phyloP scores from a whole-genome alignment of 2,329 filamentous ascomycete species.

The Pyricularia grisea region DNA sequence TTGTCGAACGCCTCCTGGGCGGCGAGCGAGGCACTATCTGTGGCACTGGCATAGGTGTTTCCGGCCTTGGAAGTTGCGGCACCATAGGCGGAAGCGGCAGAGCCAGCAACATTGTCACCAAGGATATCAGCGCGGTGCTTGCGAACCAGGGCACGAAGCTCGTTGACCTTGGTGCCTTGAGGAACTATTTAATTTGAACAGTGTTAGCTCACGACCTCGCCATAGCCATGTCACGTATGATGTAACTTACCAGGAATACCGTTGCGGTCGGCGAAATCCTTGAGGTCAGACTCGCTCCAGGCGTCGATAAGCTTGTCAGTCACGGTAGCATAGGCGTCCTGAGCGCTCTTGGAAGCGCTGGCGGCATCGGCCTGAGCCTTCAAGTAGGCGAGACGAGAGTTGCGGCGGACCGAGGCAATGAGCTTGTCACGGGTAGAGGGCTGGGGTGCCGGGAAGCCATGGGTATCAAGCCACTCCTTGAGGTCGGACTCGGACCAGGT shows the following conservation, averaged over 20 bases:
- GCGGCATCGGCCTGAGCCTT: slow-evolving; percentile 53
- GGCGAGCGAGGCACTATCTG: slow-evolving; percentile 54
- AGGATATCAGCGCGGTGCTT: slow-evolving; percentile 70
- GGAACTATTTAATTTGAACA: slow-evolving; percentile 50
- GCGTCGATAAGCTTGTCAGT: slow-evolving; percentile 79
- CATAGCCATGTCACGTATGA: not conserved
- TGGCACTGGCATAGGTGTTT: slow-evolving; percentile 69
- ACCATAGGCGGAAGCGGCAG: slow-evolving; percentile 52
- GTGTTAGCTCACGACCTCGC: slow-evolving; percentile 6
- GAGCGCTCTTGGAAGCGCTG: slow-evolving; percentile 54
- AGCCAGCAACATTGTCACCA: slow-evolving; percentile 52
- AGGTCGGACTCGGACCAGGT: slow-evolving; percentile 89
- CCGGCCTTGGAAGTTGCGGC: slow-evolving; percentile 67
- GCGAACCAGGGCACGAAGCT: slow-evolving; percentile 80
- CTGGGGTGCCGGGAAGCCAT: slow-evolving; percentile 80
- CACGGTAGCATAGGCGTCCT: slow-evolving; percentile 62
- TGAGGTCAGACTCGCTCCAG: slow-evolving; percentile 83
- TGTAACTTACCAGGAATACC: slow-evolving; percentile 45
- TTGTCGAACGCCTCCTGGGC: slow-evolving; percentile 58
- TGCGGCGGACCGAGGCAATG: slow-evolving; percentile 81
- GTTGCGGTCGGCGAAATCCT: slow-evolving; percentile 90
- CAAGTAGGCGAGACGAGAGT: slow-evolving; percentile 70
- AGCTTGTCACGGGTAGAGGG: slow-evolving; percentile 77
- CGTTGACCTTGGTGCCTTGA: slow-evolving; percentile 83
- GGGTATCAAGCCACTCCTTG: slow-evolving; percentile 86